Evolutionary conservation across 2,329 filamentous ascomycete genomes (phyloP), one percentile per base, ranked within the genome.

Genomic region (Fusarium nodosum): DNA sequence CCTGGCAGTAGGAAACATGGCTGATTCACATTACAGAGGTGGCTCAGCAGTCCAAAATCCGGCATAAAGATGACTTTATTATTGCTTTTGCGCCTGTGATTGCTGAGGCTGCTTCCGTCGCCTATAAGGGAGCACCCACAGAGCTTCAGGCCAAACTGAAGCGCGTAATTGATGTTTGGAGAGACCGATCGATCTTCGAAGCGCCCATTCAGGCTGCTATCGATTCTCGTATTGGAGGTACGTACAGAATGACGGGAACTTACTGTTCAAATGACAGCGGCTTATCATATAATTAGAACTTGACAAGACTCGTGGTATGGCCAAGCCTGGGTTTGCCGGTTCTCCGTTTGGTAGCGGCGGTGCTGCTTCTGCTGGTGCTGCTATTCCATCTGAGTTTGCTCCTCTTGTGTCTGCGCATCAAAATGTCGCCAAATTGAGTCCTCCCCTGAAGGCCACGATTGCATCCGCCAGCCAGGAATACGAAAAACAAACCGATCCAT

Each of bases 161-260:
- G 64, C 88, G 96, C 33, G 95, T 98, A 1, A 88, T 98, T 5
- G 95, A 98, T 75, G 96, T 99, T 20, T 99, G 96, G 96, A 91
- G 91, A 76, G 90, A 95, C 74, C 87, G 96, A 36, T 82, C 84
- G 54, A 96, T 99, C 46, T 99, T 99, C 74, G 93, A 97, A 66
- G 79, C 79, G 1, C 87, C 91, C 1, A 92, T 97, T 50, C 91
- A 97, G 77, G 88, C 90, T 59, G 91, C 91, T 2, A 89, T 97
- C 54, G 95, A 98, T 77, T 83, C 87, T 60, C 87, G 92, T 31
- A 85, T 98, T 55, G 90, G 93, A 70, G 93, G 93, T 95, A 36
- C 46, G 71, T 66, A 15, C 44, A 53, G 10, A 13, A 18, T 8
- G 28, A 24, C 45, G 16, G 18, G 16, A 48, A 34, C n/a, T 16